Base-by-base conservation (phyloP, 441 rosid genomes). In the Pelargonium exstipulatum region DNA sequence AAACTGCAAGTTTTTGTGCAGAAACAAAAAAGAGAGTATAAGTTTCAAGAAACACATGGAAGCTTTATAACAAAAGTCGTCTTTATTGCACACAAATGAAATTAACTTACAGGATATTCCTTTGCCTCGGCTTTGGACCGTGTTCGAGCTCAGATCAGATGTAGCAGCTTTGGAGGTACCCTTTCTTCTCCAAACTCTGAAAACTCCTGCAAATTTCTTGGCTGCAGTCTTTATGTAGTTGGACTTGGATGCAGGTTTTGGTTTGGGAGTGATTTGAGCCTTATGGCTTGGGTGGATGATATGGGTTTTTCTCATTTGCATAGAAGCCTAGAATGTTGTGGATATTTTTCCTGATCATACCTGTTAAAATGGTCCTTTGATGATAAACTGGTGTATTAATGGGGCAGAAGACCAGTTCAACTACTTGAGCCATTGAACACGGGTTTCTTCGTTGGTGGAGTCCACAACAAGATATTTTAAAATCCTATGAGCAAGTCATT, bases 1-100 rank as follows among this genome's bases (percentile, higher is more conserved):
- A 87, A 71, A 70, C 84, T 85, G 89, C 86, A 76, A 48, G 69
- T 93, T 74, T 89, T 91, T 46, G 97, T 96, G 0, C 98, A 32
- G 37, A 32, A 32, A 32, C 37, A 9, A 42, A 67, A 60, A 58
- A 10, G 61, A 5, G 18, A 26, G 46, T 45, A 64, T n/a, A n/a
- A 49, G 16, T 7, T 42, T 42, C 12, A 42, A 9, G 1, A 42
- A 42, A 12, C 12, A 9, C 46, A 42, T 42, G 46, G 12, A 42
- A 42, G 12, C 46, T 42, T 9, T 42, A 42, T 42, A 8, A 42
- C 7, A 42, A 42, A 42, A 42, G 46, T 42, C 46, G 4, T 32
- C 46, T 7, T 42, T 42, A 42, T 42, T 42, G 0, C 46, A 42
- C 2, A 7, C 46, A 68, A 68, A 72, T 42, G 62, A 68, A 51